Evolutionary conservation across 2,329 filamentous ascomycete genomes (phyloP).

Genomic region (Scopulariopsis brevicaulis): DNA sequence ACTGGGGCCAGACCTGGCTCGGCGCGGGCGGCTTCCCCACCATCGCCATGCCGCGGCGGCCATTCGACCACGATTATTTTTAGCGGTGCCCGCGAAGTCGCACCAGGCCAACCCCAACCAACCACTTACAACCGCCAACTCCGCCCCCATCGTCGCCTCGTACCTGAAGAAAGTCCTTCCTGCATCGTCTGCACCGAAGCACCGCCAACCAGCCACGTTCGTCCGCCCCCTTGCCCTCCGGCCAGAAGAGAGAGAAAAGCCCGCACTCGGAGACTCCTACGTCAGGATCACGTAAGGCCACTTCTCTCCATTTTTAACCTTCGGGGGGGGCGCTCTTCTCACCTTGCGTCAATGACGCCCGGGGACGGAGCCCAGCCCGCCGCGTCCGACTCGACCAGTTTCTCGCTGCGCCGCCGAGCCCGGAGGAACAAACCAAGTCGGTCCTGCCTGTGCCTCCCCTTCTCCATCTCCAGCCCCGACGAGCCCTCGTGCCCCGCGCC

Average conservation of each 20-base stretch:
- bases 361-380: background rate
- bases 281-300: background rate
- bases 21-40: background rate
- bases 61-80: background rate
- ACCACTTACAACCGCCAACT: background rate
- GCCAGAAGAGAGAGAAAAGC: background rate
- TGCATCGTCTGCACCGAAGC: background rate
- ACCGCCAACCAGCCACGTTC: background rate
- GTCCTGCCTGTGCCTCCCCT: constrained; percentile 1
- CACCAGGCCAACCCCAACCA: background rate
- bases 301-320: background rate
- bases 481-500: background rate
- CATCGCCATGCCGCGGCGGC: background rate
- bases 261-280: background rate
- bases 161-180: background rate
- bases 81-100: background rate
- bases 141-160: background rate
- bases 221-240: background rate
- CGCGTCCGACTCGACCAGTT: constrained; percentile 1
- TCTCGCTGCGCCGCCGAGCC: background rate
- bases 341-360: background rate
- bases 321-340: background rate
- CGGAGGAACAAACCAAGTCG: background rate
- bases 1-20: background rate
- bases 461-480: background rate